Evolutionary conservation across 345 rosid genomes (phyloP).

Genomic region (Dipteronia dyeriana): DNA sequence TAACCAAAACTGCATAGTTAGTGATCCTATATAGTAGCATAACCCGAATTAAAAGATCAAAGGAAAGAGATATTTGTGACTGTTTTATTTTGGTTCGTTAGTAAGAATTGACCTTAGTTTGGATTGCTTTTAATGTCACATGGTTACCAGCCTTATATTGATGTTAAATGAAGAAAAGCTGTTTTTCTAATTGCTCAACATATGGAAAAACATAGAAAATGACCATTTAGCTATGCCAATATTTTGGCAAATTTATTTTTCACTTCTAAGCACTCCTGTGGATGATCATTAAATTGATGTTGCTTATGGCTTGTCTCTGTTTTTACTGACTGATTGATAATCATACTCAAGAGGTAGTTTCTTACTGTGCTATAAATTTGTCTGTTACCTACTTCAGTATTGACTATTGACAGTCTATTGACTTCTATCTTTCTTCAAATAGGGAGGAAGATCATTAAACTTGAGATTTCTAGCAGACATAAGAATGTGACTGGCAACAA

Average conservation of each 20-base stretch:
- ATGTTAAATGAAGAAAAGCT: background rate
- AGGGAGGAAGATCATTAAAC: constrained; percentile 68
- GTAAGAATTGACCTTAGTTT: background rate
- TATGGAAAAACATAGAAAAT: background rate
- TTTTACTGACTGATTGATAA: background rate
- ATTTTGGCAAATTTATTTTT: background rate
- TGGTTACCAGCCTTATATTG: background rate
- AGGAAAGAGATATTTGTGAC: background rate
- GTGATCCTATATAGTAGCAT: too few relatives aligned
- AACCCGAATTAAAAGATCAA: too few relatives aligned
- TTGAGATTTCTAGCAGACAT: constrained; percentile 55
- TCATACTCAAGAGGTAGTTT: background rate
- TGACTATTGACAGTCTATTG: background rate
- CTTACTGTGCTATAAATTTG: background rate
- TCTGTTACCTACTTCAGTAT: background rate
- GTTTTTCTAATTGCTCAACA: background rate
- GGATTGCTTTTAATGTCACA: background rate
- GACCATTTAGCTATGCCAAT: background rate
- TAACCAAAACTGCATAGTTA: too few relatives aligned
- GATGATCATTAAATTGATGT: background rate
- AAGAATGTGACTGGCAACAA: constrained; percentile 30
- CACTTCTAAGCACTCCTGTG: background rate
- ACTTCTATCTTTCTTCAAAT: constrained; percentile 17
- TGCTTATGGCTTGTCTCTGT: background rate
- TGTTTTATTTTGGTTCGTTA: background rate